Base-by-base conservation (phyloP, 75 land plant genomes). In the Pinus albicaulis region DNA sequence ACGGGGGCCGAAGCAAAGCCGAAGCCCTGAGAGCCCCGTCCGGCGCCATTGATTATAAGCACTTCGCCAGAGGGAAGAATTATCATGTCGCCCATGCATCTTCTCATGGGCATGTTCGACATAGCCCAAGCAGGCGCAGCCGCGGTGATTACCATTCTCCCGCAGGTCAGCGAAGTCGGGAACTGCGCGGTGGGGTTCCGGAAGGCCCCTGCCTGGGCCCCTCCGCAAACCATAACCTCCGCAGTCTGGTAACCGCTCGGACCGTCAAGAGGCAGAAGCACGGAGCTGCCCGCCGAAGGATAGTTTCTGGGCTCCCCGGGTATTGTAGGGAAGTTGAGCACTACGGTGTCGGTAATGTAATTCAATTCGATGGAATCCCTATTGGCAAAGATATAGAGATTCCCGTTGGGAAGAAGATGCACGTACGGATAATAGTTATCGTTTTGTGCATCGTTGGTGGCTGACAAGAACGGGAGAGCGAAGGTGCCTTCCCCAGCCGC, bases 31-130 rank as follows among this genome's bases (percentile, higher is more conserved):
- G 84, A 74, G 0, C 95, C 95, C 12, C 44, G 6, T 1, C 56
- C 55, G 1, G 85, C 92, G 15, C 95, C 92, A 64, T 93, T 93
- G 74, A 93, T 86, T 26, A 93, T 81, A 75, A 93, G 81, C 26
- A 90, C 95, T 23, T 83, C 77, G 52, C 91, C 92, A 31, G 79
- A 83, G 4, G 95, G 95, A 1, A 93, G 81, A 55, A 86, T 23
- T 13, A 82, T 57, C 95, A 93, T 93, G 80, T 92, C 95, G 5
- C 90, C 87, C 95, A 92, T 92, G 72, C 31, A 31, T 31, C 31
- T 31, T 31, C 31, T 31, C 31, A 31, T 31, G 31, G 31, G 31
- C 31, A 31, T 93, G 23, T 70, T 80, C 76, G 84, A 85, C 88
- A 90, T 82, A 1, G 55, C 34, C 95, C 95, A 93, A 16, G 59